Base-by-base conservation (phyloP, 2,329 filamentous ascomycete species). In the Albifimbria verrucaria region DNA sequence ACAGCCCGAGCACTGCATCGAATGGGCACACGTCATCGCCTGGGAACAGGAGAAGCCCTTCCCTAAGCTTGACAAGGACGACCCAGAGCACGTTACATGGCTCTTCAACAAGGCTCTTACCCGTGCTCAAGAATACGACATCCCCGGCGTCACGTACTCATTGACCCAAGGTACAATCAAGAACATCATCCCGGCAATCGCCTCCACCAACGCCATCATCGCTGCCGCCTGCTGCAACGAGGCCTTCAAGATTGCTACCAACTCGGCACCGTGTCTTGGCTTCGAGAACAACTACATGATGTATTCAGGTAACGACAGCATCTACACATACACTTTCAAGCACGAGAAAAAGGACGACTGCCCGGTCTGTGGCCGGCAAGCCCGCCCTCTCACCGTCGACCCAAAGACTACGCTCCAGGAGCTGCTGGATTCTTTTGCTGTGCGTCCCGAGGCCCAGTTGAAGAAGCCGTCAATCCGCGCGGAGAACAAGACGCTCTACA, bases 121-220 rank as follows among this genome's bases (percentile, higher is more conserved):
- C 46, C 89, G 94, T 32, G 92, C 94, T 1, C 72, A 86, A 53
- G 90, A 99, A 66, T 99, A 96, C 74, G 87, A 89, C 62, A 99
- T 99, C 62, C 72, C 85, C 0, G 95, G 94, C 9, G 90, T 99
- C 53, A 97, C 94, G 1, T 99, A 99, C 71, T 88, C 90, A 6
- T 86, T 97, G 70, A 97, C 95, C 0, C 94, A 99, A 69, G 95
- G 94, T 52, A 95, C 97, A 2, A 91, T 99, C 64, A 99, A 99
- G 74, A 99, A 99, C 72, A 99, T 99, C 71, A 99, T 99, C 56
- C 94, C 94, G 0, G 95, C 94, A 24, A 99, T 99, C 65, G 94
- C 94, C 18, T 96, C 92, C 1, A 99, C 94, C 7, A 99, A 99
- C 68, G 93, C 94, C 53, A 94, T 99, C 62, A 89, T 99, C 58